Conservation (phyloP, 208 protist genomes). For the Polymyxa betae region DNA sequence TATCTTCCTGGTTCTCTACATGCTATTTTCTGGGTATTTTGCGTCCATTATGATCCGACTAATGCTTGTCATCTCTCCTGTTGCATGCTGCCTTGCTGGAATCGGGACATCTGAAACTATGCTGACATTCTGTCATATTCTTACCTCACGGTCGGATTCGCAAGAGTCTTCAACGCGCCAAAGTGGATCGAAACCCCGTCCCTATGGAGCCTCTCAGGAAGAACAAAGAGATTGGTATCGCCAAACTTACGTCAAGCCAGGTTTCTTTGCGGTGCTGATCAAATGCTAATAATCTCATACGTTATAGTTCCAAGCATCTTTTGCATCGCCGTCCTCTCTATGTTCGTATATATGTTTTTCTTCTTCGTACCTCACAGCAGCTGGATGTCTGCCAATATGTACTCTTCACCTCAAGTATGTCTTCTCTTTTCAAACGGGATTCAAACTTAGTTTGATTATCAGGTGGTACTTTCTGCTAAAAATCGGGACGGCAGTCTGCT, state of each 20-base stretch:
- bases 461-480: constrained; percentile 71
- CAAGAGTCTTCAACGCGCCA: background rate
- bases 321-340: constrained; percentile 6
- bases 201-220: background rate
- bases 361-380: constrained; percentile 40
- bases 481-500: constrained; percentile 70
- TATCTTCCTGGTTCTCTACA: constrained; percentile 87
- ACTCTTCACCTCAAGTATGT: constrained; percentile 42
- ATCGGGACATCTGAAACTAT: constrained; percentile 74
- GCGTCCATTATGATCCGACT: constrained; percentile 83
- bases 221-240: constrained; percentile 41
- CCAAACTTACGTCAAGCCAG: background rate
- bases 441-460: background rate
- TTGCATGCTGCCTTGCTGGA: constrained; percentile 76
- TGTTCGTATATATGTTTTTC: constrained; percentile 27
- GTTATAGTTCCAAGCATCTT: background rate
- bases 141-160: background rate
- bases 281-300: background rate
- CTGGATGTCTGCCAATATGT: constrained; percentile 47
- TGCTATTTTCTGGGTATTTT: constrained; percentile 84
- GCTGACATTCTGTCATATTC: constrained; percentile 28
- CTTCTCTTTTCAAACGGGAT: too few species aligned
- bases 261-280: background rate
- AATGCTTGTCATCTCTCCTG: constrained; percentile 86
- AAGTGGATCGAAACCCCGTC: background rate